Percentiles rank a stretch among this genome's conserved stretches.
Evolutionary conservation across 208 protist species (phyloP).

Genomic region (Leishmania arabica): DNA sequence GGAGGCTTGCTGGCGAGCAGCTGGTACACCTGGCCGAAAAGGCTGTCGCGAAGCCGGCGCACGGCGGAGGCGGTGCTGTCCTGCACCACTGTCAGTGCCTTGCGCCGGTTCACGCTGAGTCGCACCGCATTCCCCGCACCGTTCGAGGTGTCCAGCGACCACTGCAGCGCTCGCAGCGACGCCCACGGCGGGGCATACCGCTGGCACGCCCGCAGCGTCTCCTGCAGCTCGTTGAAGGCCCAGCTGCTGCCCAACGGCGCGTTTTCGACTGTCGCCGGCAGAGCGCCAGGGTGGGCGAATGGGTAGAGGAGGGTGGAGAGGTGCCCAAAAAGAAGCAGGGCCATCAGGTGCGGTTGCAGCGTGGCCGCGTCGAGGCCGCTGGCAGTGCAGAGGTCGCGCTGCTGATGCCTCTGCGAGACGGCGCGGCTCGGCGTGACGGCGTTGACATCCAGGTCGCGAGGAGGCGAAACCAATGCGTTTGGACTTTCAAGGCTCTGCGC

Average conservation of each 20-base stretch:
- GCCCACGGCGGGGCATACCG: slow-evolving; percentile 41
- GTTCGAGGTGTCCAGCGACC: slow-evolving; percentile 51
- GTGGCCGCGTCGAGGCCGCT: slow-evolving; percentile 20
- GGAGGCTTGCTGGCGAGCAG: slow-evolving; percentile 62
- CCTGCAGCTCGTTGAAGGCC: slow-evolving; percentile 16
- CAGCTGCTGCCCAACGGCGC: slow-evolving; percentile 19
- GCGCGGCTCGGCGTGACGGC: background rate
- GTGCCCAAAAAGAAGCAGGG: slow-evolving; percentile 30
- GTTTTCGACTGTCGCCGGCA: slow-evolving; percentile 32
- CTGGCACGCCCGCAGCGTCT: slow-evolving; percentile 28
- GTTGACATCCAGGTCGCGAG: background rate
- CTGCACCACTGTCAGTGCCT: slow-evolving; percentile 66
- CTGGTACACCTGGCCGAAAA: slow-evolving; percentile 90
- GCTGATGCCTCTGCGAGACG: slow-evolving; percentile 16
- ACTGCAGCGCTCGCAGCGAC: slow-evolving; percentile 43
- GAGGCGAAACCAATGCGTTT: background rate
- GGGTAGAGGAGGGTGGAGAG: slow-evolving; percentile 35
- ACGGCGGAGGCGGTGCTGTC: slow-evolving; percentile 37
- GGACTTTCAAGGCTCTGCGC: background rate
- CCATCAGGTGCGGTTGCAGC: slow-evolving; percentile 21
- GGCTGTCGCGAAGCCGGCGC: slow-evolving; percentile 60
- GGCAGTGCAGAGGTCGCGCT: slow-evolving; percentile 23
- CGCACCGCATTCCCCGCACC: slow-evolving; percentile 59
- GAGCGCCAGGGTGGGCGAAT: slow-evolving; percentile 27
- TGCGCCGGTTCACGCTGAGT: slow-evolving; percentile 84